Evolutionary conservation across 345 rosid genomes (phyloP).

Genomic region (Acer campestre): DNA sequence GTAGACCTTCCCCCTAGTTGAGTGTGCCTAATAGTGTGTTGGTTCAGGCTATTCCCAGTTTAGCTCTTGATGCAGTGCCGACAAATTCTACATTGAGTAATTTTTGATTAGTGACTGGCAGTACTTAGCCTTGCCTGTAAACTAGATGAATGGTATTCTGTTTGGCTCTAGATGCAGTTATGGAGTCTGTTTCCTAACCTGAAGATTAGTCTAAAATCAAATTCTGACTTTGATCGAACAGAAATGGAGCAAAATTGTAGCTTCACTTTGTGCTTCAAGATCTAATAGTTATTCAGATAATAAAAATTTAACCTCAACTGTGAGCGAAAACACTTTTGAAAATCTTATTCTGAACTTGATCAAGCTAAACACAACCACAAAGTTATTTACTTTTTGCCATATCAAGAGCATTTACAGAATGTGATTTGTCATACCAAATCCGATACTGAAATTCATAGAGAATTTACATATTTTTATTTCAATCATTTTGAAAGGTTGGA

Average conservation of each 20-base stretch:
- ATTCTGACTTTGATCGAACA: neutral
- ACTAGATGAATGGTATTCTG: neutral
- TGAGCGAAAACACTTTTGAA: neutral
- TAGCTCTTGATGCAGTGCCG: neutral
- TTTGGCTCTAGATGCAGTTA: neutral
- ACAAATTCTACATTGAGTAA: neutral
- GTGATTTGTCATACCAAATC: neutral
- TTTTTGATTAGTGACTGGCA: neutral
- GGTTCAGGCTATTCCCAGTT: constrained; percentile 1
- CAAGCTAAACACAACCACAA: neutral
- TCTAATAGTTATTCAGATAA: neutral
- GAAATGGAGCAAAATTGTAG: neutral
- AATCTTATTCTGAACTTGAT: neutral
- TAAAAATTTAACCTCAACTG: neutral
- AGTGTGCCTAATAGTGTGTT: neutral
- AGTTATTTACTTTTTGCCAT: neutral
- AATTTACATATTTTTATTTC: neutral
- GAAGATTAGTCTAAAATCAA: neutral
- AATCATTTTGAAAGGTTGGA: neutral
- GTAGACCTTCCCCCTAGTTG: neutral
- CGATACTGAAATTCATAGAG: neutral
- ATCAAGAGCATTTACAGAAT: neutral
- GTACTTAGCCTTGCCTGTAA: neutral
- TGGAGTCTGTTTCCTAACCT: neutral
- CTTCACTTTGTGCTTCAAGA: neutral